Base-by-base conservation (phyloP, 1,284 basidiomycete species). In the Naganishia sp. region DNA sequence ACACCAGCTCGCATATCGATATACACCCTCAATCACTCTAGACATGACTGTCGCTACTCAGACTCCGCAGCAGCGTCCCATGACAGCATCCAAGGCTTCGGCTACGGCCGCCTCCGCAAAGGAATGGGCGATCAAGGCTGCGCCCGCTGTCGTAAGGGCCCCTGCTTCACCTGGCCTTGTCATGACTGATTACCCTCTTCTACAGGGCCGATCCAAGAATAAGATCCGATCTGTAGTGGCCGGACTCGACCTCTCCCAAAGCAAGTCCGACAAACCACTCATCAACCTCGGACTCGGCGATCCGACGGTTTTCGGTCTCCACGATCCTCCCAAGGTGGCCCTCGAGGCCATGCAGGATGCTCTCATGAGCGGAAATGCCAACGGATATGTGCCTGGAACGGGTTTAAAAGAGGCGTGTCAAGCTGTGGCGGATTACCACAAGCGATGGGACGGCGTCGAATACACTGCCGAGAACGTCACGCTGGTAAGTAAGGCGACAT, bases 241-340 rank as follows among this genome's bases (percentile, higher is more conserved):
- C 10, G 61, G 61, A 10, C 63, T 65, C 45, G 67, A 71, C 17
- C 71, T 75, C 28, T 74, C 71, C n/a, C 58, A 70, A 28, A 70
- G 61, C 7, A 71, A 72, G 4, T 63, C 71, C 17, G 50, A 65
- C 32, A 77, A 79, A 58, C 65, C 74, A 10, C 57, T 77, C n/a
- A 77, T 80, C 71, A 79, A 80, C 69, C 73, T 80, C 50, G 79
- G 77, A 13, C 69, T 80, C 1, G 78, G 78, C 46, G 78, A 79
- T 62, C 79, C 79, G 1, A 76, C 75, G 2, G 71, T 74, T 43
- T 79, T 73, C 55, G 74, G 74, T 41, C 73, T 79, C 23, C 73
- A 78, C 58, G 68, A 75, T 0, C 74, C 79, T 11, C 74, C 77
- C 1, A 65, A 70, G 10, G 74, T 73, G 6, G 68, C 75, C 11